phyloP scores from a whole-genome alignment of 2,329 filamentous ascomycete species.

The Claviceps maximensis region DNA sequence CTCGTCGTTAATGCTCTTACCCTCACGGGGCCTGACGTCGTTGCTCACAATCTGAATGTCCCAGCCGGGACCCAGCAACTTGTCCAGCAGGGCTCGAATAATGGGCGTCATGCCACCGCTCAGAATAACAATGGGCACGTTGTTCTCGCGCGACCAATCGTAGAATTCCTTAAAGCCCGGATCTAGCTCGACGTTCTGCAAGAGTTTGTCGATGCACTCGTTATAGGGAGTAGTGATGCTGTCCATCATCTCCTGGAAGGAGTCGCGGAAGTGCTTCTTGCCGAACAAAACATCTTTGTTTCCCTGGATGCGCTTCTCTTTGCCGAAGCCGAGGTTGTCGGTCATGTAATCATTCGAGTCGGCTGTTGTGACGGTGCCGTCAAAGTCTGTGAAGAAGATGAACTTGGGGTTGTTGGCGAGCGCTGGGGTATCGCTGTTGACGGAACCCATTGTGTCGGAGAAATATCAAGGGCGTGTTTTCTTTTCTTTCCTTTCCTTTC shows the following conservation, averaged over 20 bases:
- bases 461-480: background rate
- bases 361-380: slow-evolving; percentile 77
- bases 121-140: slow-evolving; percentile 84
- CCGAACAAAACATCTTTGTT: slow-evolving; percentile 67
- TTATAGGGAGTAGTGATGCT: slow-evolving; percentile 69
- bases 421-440: slow-evolving; percentile 36
- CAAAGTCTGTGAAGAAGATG: slow-evolving; percentile 99
- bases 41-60: slow-evolving; percentile 89
- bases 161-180: slow-evolving; percentile 82
- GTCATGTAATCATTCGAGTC: slow-evolving; percentile 63
- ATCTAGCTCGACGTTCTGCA: slow-evolving; percentile 77
- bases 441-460: slow-evolving; percentile 27
- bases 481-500: background rate
- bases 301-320: slow-evolving; percentile 52
- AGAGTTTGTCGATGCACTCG: slow-evolving; percentile 66
- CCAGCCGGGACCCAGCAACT: slow-evolving; percentile 64
- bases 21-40: slow-evolving; percentile 48
- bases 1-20: slow-evolving; percentile 64
- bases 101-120: slow-evolving; percentile 88
- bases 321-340: slow-evolving; percentile 80
- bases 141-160: slow-evolving; percentile 64
- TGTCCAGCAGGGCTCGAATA: slow-evolving; percentile 69
- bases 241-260: slow-evolving; percentile 86
- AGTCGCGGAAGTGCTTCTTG: slow-evolving; percentile 63
- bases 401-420: slow-evolving; percentile 62